Percentiles rank a stretch among this genome's conserved stretches.
These are phyloP conservation scores for Purpureocillium lavendulum DNA, from an alignment of 2,329 filamentous ascomycete species.

Conservation along the genomic window DNA sequence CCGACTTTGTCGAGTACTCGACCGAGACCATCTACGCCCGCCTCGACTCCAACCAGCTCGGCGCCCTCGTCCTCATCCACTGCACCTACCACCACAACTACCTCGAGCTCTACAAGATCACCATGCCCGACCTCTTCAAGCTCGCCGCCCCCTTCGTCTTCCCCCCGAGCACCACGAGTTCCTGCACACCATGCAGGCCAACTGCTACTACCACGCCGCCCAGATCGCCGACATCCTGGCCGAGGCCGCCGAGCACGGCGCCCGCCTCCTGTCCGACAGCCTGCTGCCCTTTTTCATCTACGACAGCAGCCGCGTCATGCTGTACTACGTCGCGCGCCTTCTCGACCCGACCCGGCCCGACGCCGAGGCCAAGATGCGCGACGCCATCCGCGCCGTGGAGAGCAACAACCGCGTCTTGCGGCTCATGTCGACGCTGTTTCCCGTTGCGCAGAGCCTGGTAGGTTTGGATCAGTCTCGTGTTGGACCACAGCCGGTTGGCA, in stretches of 20 bases:
- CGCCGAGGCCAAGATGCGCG: constrained; percentile 24
- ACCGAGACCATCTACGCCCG: constrained; percentile 35
- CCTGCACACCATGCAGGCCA: constrained; percentile 24
- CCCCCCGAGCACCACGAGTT: constrained; percentile 28
- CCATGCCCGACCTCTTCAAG: constrained; percentile 35
- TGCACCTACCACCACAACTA: constrained; percentile 38
- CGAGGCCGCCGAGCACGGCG: constrained; percentile 30
- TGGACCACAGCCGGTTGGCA: too few relatives aligned
- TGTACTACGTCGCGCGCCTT: constrained; percentile 37
- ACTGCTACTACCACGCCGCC: constrained; percentile 28
- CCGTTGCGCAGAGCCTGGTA: constrained; percentile 29
- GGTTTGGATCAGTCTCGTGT: too few relatives aligned
- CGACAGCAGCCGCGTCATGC: constrained; percentile 37
- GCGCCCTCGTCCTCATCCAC: constrained; percentile 34
- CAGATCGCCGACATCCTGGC: constrained; percentile 28
- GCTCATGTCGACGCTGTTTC: constrained; percentile 28
- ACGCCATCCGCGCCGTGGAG: constrained; percentile 30
- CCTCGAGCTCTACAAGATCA: constrained; percentile 35
- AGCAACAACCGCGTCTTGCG: constrained; percentile 27
- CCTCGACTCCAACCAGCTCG: constrained; percentile 36
- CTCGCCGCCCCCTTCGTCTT: constrained; percentile 31
- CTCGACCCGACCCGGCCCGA: constrained; percentile 26
- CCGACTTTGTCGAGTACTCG: constrained; percentile 34
- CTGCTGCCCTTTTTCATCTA: constrained; percentile 37
- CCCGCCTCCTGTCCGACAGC: constrained; percentile 31